These are phyloP conservation scores for Beverwykella pulmonaria DNA, from an alignment of 495 filamentous ascomycete genomes.

Conservation along the genomic window DNA sequence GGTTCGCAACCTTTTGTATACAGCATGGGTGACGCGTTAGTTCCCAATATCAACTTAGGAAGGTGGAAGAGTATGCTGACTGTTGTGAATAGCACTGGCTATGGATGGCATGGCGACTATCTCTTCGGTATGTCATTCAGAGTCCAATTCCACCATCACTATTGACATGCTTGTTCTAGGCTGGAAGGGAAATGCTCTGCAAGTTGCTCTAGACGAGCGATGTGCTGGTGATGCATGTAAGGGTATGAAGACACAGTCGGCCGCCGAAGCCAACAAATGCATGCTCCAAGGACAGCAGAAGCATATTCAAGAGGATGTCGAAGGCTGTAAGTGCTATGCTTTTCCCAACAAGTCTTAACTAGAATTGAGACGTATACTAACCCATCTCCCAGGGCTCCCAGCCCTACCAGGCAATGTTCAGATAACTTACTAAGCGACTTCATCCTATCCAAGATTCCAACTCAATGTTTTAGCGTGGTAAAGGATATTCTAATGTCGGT, in stretches of 20 bases:
- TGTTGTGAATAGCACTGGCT: constrained; percentile 41
- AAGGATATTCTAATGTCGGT: neutral
- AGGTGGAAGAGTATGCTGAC: neutral
- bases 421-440: neutral
- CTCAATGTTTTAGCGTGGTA: neutral
- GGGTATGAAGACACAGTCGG: constrained; percentile 45
- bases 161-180: constrained; percentile 24
- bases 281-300: constrained; percentile 35
- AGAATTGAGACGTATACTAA: neutral
- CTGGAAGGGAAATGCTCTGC: constrained; percentile 51
- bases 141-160: neutral
- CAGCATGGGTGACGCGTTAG: constrained; percentile 42
- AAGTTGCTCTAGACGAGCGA: constrained; percentile 51
- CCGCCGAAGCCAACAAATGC: constrained; percentile 47
- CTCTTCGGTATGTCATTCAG: constrained; percentile 39
- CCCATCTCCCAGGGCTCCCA: neutral
- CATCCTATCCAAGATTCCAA: neutral
- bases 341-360: neutral
- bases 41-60: neutral
- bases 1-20: constrained; percentile 17
- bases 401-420: neutral
- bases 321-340: constrained; percentile 43
- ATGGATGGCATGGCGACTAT: constrained; percentile 52
- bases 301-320: constrained; percentile 44
- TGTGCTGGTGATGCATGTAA: constrained; percentile 50